Evolutionary conservation across 73 alveolate genomes (phyloP).

Genomic region (Symbiodinium pilosum): DNA sequence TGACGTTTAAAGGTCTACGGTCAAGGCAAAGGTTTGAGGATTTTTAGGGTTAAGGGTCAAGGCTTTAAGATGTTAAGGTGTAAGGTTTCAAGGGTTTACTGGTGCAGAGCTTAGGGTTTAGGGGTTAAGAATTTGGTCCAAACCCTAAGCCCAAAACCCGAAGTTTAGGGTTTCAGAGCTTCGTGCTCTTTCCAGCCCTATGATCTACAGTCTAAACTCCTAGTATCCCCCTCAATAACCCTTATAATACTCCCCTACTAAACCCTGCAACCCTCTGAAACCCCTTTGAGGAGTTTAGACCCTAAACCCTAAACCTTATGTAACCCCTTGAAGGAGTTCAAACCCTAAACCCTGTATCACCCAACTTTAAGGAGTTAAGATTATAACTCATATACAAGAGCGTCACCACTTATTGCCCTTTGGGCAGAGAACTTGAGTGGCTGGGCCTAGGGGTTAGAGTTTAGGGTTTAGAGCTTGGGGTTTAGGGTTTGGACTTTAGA

Average conservation of each 20-base stretch:
- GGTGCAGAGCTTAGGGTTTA: not conserved
- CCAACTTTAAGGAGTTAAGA: not conserved
- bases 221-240: not conserved
- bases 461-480: no score
- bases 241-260: not conserved
- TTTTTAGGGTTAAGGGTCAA: not conserved
- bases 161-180: no score
- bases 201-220: not conserved
- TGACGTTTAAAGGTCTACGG: not conserved
- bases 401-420: no score
- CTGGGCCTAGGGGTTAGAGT: no score
- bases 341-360: not conserved
- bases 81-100: not conserved
- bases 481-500: no score
- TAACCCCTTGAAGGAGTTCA: not conserved
- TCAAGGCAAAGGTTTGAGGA: not conserved
- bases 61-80: not conserved
- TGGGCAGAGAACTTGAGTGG: no score
- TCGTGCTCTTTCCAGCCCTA: not conserved
- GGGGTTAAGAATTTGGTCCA: not conserved
- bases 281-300: not conserved
- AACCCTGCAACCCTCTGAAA: not conserved
- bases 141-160: no score
- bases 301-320: not conserved
- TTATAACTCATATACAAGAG: not conserved